Percentiles rank a stretch among this genome's conserved stretches.
phyloP scores from a whole-genome alignment of 2,329 filamentous ascomycete species.

The Fonsecaea pedrosoi region DNA sequence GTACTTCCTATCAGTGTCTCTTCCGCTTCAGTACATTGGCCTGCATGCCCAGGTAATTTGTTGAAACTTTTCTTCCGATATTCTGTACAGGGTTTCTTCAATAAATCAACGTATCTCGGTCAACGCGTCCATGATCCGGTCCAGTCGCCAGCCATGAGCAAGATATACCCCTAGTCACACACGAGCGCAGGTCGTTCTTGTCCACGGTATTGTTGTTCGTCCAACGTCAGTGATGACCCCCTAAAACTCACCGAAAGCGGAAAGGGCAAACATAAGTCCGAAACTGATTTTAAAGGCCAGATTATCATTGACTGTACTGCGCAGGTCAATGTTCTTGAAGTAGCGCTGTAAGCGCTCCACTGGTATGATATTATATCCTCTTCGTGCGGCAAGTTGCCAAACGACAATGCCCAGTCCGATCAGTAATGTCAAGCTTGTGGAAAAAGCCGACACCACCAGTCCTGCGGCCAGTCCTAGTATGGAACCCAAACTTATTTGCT shows the following conservation, averaged over 20 bases:
- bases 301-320: conserved; percentile 48
- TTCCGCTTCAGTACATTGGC: background rate
- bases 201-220: background rate
- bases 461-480: conserved; percentile 53
- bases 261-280: conserved; percentile 53
- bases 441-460: conserved; percentile 53
- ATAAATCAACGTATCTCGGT: background rate
- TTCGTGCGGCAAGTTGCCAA: conserved; percentile 55
- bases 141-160: background rate
- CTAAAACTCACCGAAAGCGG: conserved; percentile 50
- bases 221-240: background rate
- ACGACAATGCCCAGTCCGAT: conserved; percentile 53
- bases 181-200: background rate
- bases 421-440: conserved; percentile 51
- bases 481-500: conserved; percentile 55
- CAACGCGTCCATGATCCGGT: background rate
- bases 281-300: conserved; percentile 56
- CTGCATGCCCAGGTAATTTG: background rate
- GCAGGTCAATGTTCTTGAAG: conserved; percentile 50
- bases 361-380: conserved; percentile 55
- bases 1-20: background rate
- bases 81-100: background rate
- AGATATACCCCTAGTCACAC: background rate
- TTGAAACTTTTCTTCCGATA: background rate
- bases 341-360: conserved; percentile 50